Conservation (phyloP, 2,329 filamentous ascomycete species). For the Drechslerella dactyloides region DNA sequence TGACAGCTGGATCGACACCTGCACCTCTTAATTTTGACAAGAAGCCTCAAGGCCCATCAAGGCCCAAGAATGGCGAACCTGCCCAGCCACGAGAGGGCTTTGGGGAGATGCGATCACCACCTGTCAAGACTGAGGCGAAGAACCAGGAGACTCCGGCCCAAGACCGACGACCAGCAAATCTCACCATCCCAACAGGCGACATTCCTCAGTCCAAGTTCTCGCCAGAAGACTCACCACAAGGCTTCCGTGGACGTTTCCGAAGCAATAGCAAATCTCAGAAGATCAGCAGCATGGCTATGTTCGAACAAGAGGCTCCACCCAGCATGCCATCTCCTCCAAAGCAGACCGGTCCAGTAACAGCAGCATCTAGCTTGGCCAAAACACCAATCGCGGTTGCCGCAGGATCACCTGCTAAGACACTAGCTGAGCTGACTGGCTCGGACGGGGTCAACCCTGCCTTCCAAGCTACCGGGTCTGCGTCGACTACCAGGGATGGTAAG, state of each 20-base stretch:
- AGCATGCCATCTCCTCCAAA: conserved; percentile 14
- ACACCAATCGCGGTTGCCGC: conserved; percentile 19
- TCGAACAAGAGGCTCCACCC: conserved; percentile 41
- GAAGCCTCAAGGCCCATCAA: conserved; percentile 13
- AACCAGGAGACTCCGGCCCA: conserved; percentile 1
- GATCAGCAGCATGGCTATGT: conserved; percentile 31
- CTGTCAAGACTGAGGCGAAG: conserved; percentile 14
- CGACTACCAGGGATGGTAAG: conserved; percentile 21
- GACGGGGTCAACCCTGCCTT: conserved; percentile 38
- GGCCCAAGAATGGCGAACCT: conserved; percentile 15
- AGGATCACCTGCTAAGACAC: conserved; percentile 21
- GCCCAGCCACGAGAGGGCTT: conserved; percentile 14
- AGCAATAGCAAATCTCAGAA: conserved; percentile 47
- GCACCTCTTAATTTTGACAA: conserved; percentile 28
- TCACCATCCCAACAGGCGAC: conserved; percentile 27
- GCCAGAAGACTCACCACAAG: conserved; percentile 41
- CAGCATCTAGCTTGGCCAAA: conserved; percentile 28
- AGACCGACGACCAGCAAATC: conserved; percentile 28
- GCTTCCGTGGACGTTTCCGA: conserved; percentile 38
- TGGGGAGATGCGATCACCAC: conserved; percentile 9
- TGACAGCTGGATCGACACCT: conserved; percentile 20
- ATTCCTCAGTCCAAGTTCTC: conserved; percentile 32
- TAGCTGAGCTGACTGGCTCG: conserved; percentile 39
- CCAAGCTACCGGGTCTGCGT: conserved; percentile 25
- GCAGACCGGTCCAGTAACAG: not conserved